Evolutionary conservation across 2,329 filamentous ascomycete genomes (phyloP).

Genomic region (Plenodomus lindquistii): DNA sequence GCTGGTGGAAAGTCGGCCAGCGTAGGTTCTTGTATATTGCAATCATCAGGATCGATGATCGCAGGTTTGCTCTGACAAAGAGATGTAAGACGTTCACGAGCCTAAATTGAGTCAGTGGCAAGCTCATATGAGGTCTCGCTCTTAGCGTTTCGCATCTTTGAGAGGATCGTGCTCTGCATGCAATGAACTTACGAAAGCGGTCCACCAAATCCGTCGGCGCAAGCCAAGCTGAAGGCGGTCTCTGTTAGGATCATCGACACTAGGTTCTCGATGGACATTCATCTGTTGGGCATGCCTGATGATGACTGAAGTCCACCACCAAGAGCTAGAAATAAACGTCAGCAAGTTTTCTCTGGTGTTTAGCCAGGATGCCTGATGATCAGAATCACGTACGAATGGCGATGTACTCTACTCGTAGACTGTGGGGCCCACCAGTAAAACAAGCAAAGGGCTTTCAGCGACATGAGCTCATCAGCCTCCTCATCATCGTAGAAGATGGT

Average conservation of each 20-base stretch:
- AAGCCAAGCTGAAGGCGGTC: slow-evolving; percentile 16
- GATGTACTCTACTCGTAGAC: slow-evolving; percentile 20
- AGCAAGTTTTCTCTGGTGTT: not conserved
- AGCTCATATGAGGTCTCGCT: not conserved
- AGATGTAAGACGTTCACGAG: slow-evolving; percentile 24
- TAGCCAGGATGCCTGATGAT: not conserved
- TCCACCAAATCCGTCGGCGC: slow-evolving; percentile 28
- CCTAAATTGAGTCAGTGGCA: slow-evolving; percentile 9
- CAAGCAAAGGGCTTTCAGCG: slow-evolving; percentile 21
- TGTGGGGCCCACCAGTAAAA: slow-evolving; percentile 31
- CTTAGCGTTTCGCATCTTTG: not conserved
- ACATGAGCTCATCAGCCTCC: slow-evolving; percentile 21
- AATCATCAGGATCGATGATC: slow-evolving; percentile 28
- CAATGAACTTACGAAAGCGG: slow-evolving; percentile 21
- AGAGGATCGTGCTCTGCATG: not conserved
- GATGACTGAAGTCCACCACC: slow-evolving; percentile 29
- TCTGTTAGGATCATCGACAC: slow-evolving; percentile 10
- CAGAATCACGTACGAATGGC: slow-evolving; percentile 7
- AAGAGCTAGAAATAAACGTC: not conserved
- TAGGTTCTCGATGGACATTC: slow-evolving; percentile 25
- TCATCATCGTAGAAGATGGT: slow-evolving; percentile 27
- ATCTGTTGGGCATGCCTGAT: slow-evolving; percentile 29
- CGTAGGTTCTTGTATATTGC: slow-evolving; percentile 22
- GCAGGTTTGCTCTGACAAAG: slow-evolving; percentile 27
- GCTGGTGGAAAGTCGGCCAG: slow-evolving; percentile 22